Evolutionary conservation across 495 filamentous ascomycete genomes (phyloP), one percentile per base, ranked within the genome.

Genomic region (Aspergillus heteromorphus): DNA sequence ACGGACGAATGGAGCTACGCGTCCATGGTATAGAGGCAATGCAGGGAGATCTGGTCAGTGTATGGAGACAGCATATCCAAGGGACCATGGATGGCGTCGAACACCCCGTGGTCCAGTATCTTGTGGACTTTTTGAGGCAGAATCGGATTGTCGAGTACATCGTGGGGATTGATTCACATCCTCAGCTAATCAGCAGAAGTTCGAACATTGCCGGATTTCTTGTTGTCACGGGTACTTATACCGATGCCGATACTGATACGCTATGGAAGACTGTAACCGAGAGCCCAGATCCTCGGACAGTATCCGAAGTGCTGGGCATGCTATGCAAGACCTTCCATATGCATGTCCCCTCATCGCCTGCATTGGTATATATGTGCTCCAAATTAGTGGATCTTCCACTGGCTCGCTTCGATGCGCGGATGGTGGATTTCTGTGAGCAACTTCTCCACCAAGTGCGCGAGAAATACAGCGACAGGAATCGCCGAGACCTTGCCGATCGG

Each of bases 111-210:
- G 69, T 89, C 47, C 75, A 78, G 29, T 87, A 84, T 59, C 73
- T 91, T 49, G 79, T 87, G 18, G 70, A 78, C 19, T 87, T 85
- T 55, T 77, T 95, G 40, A 70, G 83, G 21, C 59, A 75, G 3
- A 83, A 83, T 41, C 82, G 80, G 54, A 76, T 95, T 20, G 78
- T 95, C 40, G 83, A 89, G 43, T 95, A 97, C 66, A 80, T 98
- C 23, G 83, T 97, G 51, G 89, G 93, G 1, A 84, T 92, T 40
- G 91, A 90, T 51, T 96, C 93, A 16, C 93, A 97, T 63, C 88
- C 89, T 6, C 89, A 96, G 61, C 81, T 98, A 53, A 95, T 95
- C 42, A 77, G 73, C 40, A 82, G 89, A 56, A 87, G 88, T 63
- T 78, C 78, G 54, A 96, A 97, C 52, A 87, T 97, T 50, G 75